These are phyloP conservation scores for Suillus weaverae DNA, from an alignment of 768 basidiomycete genomes.

Conservation along the genomic window DNA sequence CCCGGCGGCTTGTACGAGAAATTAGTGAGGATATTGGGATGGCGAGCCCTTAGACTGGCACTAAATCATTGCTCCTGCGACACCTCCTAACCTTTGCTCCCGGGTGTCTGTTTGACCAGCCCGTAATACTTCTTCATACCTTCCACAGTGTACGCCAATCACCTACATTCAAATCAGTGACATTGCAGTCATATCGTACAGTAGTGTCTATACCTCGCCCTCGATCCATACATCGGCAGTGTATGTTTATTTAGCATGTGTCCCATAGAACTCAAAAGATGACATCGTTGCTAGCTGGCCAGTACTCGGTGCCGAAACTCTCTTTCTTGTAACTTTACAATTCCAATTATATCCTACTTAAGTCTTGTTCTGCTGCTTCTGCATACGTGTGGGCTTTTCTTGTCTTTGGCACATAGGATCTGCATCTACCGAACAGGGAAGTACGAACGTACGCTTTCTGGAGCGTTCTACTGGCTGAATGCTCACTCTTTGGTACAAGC, in stretches of 20 bases:
- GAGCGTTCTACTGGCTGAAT: not conserved
- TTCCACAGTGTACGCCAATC: slow-evolving; percentile 15
- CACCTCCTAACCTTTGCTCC: slow-evolving; percentile 2
- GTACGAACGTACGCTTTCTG: not conserved
- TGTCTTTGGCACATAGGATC: not conserved
- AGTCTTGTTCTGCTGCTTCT: not conserved
- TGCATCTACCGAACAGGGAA: not conserved
- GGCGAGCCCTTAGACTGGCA: slow-evolving; percentile 26
- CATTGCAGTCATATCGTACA: slow-evolving; percentile 22
- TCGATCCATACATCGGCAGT: not conserved
- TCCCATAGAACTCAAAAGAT: not conserved
- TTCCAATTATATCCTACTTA: not conserved
- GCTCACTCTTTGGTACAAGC: not conserved
- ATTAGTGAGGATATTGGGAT: slow-evolving; percentile 34
- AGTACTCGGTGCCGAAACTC: not conserved
- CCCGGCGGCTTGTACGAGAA: slow-evolving; percentile 28
- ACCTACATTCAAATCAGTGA: slow-evolving; percentile 15
- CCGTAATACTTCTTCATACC: slow-evolving; percentile 30
- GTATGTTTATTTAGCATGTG: slow-evolving; percentile 1
- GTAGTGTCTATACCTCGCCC: slow-evolving; percentile 32
- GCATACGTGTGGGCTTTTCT: not conserved
- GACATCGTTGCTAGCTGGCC: not conserved
- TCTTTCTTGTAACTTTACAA: not conserved
- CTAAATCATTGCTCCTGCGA: not conserved
- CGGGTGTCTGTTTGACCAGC: slow-evolving; percentile 17